phyloP scores from a whole-genome alignment of 2,329 filamentous ascomycete genomes.

The Colletotrichum shisoi region DNA sequence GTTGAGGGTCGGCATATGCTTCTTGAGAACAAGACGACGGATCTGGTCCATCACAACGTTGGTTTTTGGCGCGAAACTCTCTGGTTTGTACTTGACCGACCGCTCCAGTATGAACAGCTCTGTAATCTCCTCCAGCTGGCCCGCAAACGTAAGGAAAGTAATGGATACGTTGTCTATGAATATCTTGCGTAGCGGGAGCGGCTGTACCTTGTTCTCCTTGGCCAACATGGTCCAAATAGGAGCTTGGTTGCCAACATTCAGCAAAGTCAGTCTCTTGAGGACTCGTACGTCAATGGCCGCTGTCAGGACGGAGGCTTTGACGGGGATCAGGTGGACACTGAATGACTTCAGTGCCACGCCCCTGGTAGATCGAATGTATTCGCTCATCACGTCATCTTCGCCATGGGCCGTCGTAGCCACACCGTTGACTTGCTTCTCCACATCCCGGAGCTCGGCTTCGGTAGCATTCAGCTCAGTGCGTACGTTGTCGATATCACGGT shows the following conservation, averaged over 20 bases:
- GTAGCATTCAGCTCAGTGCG: slow-evolving; percentile 49
- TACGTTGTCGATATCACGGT: slow-evolving; percentile 47
- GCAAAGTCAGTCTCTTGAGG: slow-evolving; percentile 65
- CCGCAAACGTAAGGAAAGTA: slow-evolving; percentile 62
- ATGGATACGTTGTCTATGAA: slow-evolving; percentile 69
- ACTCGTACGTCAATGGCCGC: slow-evolving; percentile 64
- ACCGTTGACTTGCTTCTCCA: slow-evolving; percentile 42
- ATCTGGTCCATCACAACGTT: slow-evolving; percentile 65
- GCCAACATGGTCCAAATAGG: slow-evolving; percentile 66
- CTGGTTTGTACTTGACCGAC: slow-evolving; percentile 58
- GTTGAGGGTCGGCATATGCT: slow-evolving; percentile 63
- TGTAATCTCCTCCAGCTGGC: slow-evolving; percentile 61
- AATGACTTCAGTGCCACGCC: slow-evolving; percentile 65
- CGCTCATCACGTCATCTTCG: slow-evolving; percentile 49
- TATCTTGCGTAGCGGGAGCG: slow-evolving; percentile 64
- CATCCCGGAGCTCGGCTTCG: slow-evolving; percentile 50
- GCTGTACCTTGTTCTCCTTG: slow-evolving; percentile 61
- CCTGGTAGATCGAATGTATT: slow-evolving; percentile 66
- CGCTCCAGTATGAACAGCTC: slow-evolving; percentile 69
- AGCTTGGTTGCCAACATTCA: slow-evolving; percentile 69
- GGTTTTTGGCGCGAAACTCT: slow-evolving; percentile 61
- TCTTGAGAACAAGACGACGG: slow-evolving; percentile 63
- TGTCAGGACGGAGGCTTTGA: slow-evolving; percentile 65
- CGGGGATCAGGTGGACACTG: slow-evolving; percentile 65
- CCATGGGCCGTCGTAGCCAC: slow-evolving; percentile 36